Evolutionary conservation across 345 rosid genomes (phyloP), one percentile per base, ranked within the genome.

Genomic region (Orychophragmus violaceus): DNA sequence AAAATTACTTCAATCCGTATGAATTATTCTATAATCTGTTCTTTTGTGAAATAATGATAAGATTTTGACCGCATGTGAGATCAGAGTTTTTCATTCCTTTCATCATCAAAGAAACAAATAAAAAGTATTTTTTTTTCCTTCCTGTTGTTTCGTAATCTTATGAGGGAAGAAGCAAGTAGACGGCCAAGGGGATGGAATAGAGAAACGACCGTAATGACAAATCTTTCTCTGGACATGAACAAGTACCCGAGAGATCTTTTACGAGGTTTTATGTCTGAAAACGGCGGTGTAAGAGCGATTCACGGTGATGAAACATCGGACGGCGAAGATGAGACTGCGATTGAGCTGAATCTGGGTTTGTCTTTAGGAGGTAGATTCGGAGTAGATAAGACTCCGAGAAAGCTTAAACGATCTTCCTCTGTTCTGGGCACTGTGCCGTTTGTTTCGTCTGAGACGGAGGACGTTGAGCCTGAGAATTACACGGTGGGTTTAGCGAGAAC

Each of bases 291-390:
- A 27, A 71, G 36, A 41, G 64, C 37, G 42, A 30, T 75, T 9
- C 64, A 44, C 3, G 57, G 54, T 17, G 39, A 23, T 10, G 61
- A 68, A 24, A 33, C 68, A 12, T 24, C 69, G 6, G 76, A 42
- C 10, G 76, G 39, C 2, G 72, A 82, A 3, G 86, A 76, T 0
- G 79, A 79, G 41, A 76, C 70, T 13, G 78, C 78, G 35, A 68
- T 95, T 44, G 99, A 95, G 83, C 82, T 95, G 45, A 91, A 82
- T 77, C 93, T 95, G 8, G 96, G 95, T 68, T 48, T 95, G n/a
- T 95, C 99, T 6, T 67, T 91, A 8, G 96, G 96, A 29, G 99
- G 99, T 14, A 64, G 86, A 59, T 95, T 95, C 46, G 99, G 99
- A 49, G 90, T 88, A 25, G 96, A 95, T 18, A 85, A 83, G 68